A percentile compares a stretch with the other conserved stretches of the same genome.
These are phyloP conservation scores for Lactifluus piperatus DNA, from an alignment of 768 basidiomycete species.

Conservation along the genomic window DNA sequence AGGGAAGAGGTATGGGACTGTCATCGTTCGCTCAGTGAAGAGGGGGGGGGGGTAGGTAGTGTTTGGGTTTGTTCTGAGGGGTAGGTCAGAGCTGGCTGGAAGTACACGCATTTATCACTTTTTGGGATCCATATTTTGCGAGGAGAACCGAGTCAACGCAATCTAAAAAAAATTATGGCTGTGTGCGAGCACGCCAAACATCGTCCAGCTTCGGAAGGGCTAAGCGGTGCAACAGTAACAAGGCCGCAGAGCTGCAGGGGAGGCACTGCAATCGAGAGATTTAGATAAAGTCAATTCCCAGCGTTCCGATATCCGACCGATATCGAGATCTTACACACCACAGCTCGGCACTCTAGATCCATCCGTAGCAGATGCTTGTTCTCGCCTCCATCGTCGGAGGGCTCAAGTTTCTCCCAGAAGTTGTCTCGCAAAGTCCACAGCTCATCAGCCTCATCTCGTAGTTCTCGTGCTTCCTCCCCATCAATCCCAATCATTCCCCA, in stretches of 20 bases:
- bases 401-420: slow-evolving; percentile 1
- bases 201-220: background rate
- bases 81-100: background rate
- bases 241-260: background rate
- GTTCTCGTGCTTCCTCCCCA: slow-evolving; percentile 13
- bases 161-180: background rate
- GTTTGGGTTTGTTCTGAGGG: background rate
- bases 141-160: slow-evolving; percentile 4
- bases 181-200: slow-evolving; percentile 13
- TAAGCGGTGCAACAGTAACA: slow-evolving; percentile 2
- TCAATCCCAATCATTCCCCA: slow-evolving; percentile 15
- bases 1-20: too few relatives aligned
- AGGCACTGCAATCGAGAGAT: too few relatives aligned
- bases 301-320: too few relatives aligned
- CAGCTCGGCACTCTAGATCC: too few relatives aligned
- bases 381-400: background rate
- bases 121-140: too few relatives aligned
- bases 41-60: background rate
- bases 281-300: too few relatives aligned
- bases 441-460: slow-evolving; percentile 12
- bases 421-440: slow-evolving; percentile 18
- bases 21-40: slow-evolving; percentile 4
- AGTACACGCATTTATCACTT: background rate
- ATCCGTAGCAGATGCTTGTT: too few relatives aligned
- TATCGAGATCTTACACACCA: too few relatives aligned